Percentiles rank a stretch among this genome's conserved stretches.
phyloP scores from a whole-genome alignment of 257 asterid genomes.

The Solanum bukasovii region DNA sequence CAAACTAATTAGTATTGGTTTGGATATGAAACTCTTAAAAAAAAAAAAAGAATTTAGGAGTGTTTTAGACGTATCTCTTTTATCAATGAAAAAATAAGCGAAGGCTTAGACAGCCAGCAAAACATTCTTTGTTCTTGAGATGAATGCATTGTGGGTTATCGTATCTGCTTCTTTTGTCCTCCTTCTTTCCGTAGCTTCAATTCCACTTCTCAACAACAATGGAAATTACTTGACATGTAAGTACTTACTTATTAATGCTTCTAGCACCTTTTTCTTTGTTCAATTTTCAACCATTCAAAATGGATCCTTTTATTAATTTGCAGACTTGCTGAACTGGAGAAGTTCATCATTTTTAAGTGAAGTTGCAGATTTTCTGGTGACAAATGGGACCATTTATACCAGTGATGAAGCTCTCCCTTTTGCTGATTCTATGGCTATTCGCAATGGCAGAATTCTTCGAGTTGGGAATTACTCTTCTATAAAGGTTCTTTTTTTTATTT shows the following conservation, averaged over 20 bases:
- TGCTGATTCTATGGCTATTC: conserved; percentile 75
- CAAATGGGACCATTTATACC: conserved; percentile 70
- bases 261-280: not conserved
- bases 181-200: conserved; percentile 10
- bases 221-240: not conserved
- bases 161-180: not conserved
- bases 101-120: too few relatives aligned
- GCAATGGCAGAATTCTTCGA: conserved; percentile 48
- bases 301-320: not conserved
- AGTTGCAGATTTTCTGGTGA: conserved; percentile 58
- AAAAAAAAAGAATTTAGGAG: too few relatives aligned
- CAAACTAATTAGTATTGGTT: too few relatives aligned
- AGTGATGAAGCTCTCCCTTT: conserved; percentile 51
- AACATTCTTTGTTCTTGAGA: too few relatives aligned
- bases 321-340: conserved; percentile 20
- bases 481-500: conserved; percentile 23
- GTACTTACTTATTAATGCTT: not conserved
- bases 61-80: too few relatives aligned
- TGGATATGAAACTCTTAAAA: too few relatives aligned
- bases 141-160: conserved; percentile 3
- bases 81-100: too few relatives aligned
- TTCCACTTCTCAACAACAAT: conserved; percentile 5
- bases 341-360: not conserved
- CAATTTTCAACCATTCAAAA: not conserved
- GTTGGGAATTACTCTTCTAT: conserved; percentile 42